Base-by-base conservation (phyloP, 768 basidiomycete genomes). In the Psilocybe cubensis region DNA sequence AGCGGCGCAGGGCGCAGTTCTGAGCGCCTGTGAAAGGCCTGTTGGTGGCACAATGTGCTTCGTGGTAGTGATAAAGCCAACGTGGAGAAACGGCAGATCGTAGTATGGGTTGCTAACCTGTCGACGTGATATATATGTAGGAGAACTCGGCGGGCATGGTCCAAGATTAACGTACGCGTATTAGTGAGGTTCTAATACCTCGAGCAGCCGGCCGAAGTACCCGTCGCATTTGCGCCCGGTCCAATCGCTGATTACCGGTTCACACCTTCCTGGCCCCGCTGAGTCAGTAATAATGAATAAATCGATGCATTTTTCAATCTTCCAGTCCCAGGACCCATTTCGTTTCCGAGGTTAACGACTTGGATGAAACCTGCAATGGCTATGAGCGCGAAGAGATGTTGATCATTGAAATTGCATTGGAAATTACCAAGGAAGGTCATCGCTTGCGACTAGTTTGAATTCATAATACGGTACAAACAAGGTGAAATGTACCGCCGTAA, bases 151-250 rank as follows among this genome's bases (percentile, higher is more conserved):
- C 14, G 35, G 35, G 35, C 35, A 38, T 38, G 35, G 35, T 11
- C 35, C 35, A 48, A n/a, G 27, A 2, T n/a, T 48, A 29, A 48
- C 46, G 46, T 48, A 48, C 46, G 25, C 25, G 23, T 12, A 48
- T 44, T 21, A 28, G 35, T 44, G 42, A 28, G 45, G 45, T 46
- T 46, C 45, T 46, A 14, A 46, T 48, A 48, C 46, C 46, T 48
- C 46, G 46, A 28, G 27, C 27, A 48, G 46, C 46, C 28, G 46
- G 46, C 46, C 46, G 46, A 48, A 28, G 46, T 48, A 48, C 27
- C 46, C 17, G 31, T 27, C 12, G n/a, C 28, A 28, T 48, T 48
- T 48, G 27, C 28, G 27, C 46, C 46, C 46, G 46, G 46, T 28
- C 21, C 45, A 28, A 27, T 17, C 46, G 25, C 46, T 29, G 25